These are phyloP conservation scores for Aspergillaceae sp. DNA, from an alignment of 2,329 filamentous ascomycete genomes.

Conservation along the genomic window DNA sequence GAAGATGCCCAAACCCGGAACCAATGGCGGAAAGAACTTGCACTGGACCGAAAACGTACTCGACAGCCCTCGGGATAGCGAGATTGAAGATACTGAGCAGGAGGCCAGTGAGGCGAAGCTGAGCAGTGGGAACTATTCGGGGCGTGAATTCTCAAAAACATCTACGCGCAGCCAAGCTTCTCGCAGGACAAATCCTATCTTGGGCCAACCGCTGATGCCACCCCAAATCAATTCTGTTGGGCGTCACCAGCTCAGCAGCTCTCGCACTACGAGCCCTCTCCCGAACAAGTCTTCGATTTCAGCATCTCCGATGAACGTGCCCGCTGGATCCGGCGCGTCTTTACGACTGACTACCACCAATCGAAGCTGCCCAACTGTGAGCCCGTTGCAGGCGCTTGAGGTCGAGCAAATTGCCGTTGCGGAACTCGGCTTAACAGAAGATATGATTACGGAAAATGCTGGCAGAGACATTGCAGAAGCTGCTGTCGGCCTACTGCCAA, in stretches of 20 bases:
- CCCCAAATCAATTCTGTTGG: slow-evolving; percentile 26
- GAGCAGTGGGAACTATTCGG: slow-evolving; percentile 40
- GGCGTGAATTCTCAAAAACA: slow-evolving; percentile 32
- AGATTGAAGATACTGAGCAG: slow-evolving; percentile 55
- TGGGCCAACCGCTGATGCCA: slow-evolving; percentile 29
- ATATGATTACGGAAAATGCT: slow-evolving; percentile 86
- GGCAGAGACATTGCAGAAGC: slow-evolving; percentile 76
- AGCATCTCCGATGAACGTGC: slow-evolving; percentile 35
- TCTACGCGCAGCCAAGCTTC: slow-evolving; percentile 28
- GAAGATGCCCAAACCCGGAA: slow-evolving; percentile 52
- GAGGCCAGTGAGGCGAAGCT: slow-evolving; percentile 33
- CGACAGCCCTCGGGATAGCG: slow-evolving; percentile 62
- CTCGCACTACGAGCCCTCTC: slow-evolving; percentile 32
- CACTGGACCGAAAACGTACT: slow-evolving; percentile 90
- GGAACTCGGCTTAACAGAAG: slow-evolving; percentile 77
- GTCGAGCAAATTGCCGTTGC: slow-evolving; percentile 85
- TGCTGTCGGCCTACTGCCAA: slow-evolving; percentile 62
- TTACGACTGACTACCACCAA: slow-evolving; percentile 49
- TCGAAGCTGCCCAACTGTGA: slow-evolving; percentile 49
- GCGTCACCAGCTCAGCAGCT: slow-evolving; percentile 27
- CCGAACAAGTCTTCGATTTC: slow-evolving; percentile 33
- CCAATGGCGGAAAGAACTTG: slow-evolving; percentile 75
- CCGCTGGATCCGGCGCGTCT: slow-evolving; percentile 30
- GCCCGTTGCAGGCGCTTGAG: slow-evolving; percentile 77
- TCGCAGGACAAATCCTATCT: slow-evolving; percentile 36